phyloP scores from a whole-genome alignment of 1,139 yeast genomes.

The Taphrina communis region DNA sequence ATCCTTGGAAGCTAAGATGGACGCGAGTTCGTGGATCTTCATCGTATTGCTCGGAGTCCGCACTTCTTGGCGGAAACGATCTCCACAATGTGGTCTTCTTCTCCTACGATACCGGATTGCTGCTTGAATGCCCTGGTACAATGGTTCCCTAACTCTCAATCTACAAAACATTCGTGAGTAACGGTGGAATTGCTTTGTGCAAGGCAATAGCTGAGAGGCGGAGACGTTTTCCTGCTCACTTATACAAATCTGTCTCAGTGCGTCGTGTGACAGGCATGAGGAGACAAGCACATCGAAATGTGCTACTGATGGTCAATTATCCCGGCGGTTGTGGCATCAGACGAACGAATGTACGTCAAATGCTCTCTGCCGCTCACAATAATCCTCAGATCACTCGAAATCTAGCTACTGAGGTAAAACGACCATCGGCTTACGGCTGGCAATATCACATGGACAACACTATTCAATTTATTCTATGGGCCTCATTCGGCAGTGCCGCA shows the following conservation, averaged over 20 bases:
- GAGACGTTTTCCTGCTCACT: no score
- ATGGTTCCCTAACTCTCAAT: not conserved
- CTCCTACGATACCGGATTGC: not conserved
- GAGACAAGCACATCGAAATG: not conserved
- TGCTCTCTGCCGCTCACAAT: not conserved
- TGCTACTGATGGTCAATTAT: no score
- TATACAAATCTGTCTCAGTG: no score
- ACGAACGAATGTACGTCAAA: not conserved
- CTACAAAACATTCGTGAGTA: not conserved
- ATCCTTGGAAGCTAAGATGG: not conserved
- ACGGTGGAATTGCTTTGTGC: not conserved
- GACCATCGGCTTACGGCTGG: conserved; percentile 24
- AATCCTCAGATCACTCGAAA: not conserved
- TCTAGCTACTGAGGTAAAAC: not conserved
- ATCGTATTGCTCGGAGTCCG: not conserved
- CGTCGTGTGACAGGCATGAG: not conserved
- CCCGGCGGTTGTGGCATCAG: no score
- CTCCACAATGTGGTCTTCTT: not conserved
- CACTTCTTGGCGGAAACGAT: not conserved
- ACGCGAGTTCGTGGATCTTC: conserved; percentile 9
- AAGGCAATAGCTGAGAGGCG: no score
- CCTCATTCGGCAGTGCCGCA: conserved; percentile 36
- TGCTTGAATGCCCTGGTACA: no score
- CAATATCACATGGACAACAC: conserved; percentile 32
- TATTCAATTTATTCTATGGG: conserved; percentile 37